phyloP scores from a whole-genome alignment of 352 stramenopile genomes.

The Globisporangium emineosum region DNA sequence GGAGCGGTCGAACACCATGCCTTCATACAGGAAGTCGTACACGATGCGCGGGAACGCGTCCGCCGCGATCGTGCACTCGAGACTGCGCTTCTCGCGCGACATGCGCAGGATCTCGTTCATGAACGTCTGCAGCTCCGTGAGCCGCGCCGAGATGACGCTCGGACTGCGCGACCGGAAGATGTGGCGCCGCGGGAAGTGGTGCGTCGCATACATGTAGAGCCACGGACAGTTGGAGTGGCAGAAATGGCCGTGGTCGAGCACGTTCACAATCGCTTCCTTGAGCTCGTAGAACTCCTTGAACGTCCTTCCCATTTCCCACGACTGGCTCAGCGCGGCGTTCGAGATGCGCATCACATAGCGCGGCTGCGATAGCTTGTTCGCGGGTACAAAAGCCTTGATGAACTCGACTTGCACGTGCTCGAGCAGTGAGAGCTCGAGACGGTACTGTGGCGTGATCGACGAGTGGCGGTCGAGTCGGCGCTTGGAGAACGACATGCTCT shows the following conservation, averaged over 20 bases:
- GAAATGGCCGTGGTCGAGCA: slow-evolving; percentile 76
- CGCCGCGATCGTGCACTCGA: slow-evolving; percentile 57
- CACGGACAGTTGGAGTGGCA: slow-evolving; percentile 80
- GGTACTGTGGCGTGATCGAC: slow-evolving; percentile 27
- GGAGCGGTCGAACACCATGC: slow-evolving; percentile 73
- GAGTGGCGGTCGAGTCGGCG: slow-evolving; percentile 58
- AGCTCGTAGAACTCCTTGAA: slow-evolving; percentile 82
- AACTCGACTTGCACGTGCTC: slow-evolving; percentile 80
- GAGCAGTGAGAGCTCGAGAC: slow-evolving; percentile 66
- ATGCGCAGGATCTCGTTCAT: slow-evolving; percentile 59
- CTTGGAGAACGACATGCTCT: slow-evolving; percentile 37
- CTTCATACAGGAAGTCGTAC: slow-evolving; percentile 80
- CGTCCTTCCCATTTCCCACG: slow-evolving; percentile 77
- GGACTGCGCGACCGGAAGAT: slow-evolving; percentile 69
- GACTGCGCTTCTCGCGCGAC: slow-evolving; percentile 57
- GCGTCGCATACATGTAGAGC: slow-evolving; percentile 77
- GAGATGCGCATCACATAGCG: slow-evolving; percentile 80
- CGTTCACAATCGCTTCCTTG: slow-evolving; percentile 53
- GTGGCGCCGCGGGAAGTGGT: slow-evolving; percentile 75
- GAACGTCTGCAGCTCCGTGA: slow-evolving; percentile 65
- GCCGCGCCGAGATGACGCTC: slow-evolving; percentile 54
- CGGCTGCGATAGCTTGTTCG: slow-evolving; percentile 61
- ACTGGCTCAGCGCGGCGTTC: slow-evolving; percentile 61
- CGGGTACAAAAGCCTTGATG: slow-evolving; percentile 70
- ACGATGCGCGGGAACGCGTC: slow-evolving; percentile 62